Base-by-base conservation (phyloP, 2,329 filamentous ascomycete species). In the Exophiala bonariae region DNA sequence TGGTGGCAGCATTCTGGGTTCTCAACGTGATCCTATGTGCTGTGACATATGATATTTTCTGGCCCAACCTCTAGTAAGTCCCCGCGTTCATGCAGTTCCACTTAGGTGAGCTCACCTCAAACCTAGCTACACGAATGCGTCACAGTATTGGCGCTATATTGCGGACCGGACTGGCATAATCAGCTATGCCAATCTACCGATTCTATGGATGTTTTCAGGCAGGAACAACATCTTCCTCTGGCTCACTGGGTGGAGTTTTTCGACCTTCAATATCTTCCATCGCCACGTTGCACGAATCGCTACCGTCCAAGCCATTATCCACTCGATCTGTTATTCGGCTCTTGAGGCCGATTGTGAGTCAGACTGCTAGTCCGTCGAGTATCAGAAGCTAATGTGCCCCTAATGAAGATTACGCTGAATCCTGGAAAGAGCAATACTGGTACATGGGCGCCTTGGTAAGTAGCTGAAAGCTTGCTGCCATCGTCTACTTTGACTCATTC, bases 231-330 rank as follows among this genome's bases (percentile, higher is more conserved):
- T 82, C 0, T 71, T 86, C 10, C 68, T 85, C 43, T 85, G 80
- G 80, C 60, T 82, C 1, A 87, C 84, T 0, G 83, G 83, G 0
- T 87, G 84, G 83, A 80, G 79, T 8, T 86, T 84, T 61, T 74
- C 75, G 2, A 82, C 80, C 0, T 86, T 81, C 57, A 86, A 81
- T 54, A 74, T 80, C 26, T 86, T 86, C 41, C 84, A 87, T 62
- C 78, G 84, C 1, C 83, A 81, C 73, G 71, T 83, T 2, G 83
- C 85, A 0, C 72, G 83, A 17, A 71, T 86, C 2, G 75, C 81
- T 4, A 82, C 82, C 0, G 47, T 81, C 0, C 75, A 86, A 55
- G 83, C 81, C 1, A 70, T 85, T 1, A 61, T 82, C 0, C 84
- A 88, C 57, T 83, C 82, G 0, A 47, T 83, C 1, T 75, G 76